These are phyloP conservation scores for Fistulina hepatica DNA, from an alignment of 1,284 basidiomycete genomes.

Conservation along the genomic window DNA sequence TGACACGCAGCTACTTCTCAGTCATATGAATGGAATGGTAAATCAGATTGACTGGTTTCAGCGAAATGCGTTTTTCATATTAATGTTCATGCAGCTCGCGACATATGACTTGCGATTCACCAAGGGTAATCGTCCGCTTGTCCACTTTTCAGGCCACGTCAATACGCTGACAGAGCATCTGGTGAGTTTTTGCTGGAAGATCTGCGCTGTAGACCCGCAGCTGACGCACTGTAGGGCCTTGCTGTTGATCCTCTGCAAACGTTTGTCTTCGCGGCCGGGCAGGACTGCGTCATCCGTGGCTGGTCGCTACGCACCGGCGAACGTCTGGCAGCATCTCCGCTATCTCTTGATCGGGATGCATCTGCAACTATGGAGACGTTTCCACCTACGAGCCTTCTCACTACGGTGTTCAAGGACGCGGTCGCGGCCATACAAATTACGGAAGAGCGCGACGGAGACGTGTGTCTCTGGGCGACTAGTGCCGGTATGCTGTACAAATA, in stretches of 20 bases:
- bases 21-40: slow-evolving; percentile 52
- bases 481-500: slow-evolving; percentile 5
- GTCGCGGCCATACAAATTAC: slow-evolving; percentile 37
- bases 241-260: slow-evolving; percentile 46
- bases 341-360: not conserved
- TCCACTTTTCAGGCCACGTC: slow-evolving; percentile 42
- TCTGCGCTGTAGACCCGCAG: too few species aligned
- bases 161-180: slow-evolving; percentile 40
- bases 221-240: slow-evolving; percentile 36
- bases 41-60: slow-evolving; percentile 15
- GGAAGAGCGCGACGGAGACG: slow-evolving; percentile 19
- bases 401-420: slow-evolving; percentile 25
- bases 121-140: slow-evolving; percentile 29
- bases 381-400: slow-evolving; percentile 1
- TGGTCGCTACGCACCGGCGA: slow-evolving; percentile 56
- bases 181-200: slow-evolving; percentile 39
- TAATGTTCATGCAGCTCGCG: slow-evolving; percentile 35
- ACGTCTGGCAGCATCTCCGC: slow-evolving; percentile 22
- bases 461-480: slow-evolving; percentile 8
- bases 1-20: slow-evolving; percentile 43
- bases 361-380: not conserved
- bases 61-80: slow-evolving; percentile 2
- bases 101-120: slow-evolving; percentile 54
- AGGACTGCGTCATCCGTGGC: slow-evolving; percentile 47
- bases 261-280: slow-evolving; percentile 64